Evolutionary conservation across 768 basidiomycete genomes (phyloP).

Genomic region (Suillus subluteus): DNA sequence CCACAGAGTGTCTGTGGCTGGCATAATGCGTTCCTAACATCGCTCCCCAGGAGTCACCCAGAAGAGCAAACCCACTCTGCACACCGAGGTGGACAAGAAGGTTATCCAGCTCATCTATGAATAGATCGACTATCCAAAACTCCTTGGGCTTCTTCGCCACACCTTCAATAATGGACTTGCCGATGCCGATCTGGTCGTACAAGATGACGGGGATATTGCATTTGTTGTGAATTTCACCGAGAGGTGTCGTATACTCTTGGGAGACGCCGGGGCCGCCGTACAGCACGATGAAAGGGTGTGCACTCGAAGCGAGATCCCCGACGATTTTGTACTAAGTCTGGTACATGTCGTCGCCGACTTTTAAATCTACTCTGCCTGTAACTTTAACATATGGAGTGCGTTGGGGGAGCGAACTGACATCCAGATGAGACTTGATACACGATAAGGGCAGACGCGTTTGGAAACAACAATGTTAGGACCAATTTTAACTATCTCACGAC

Average conservation of each 20-base stretch:
- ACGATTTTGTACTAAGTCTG: conserved; percentile 52
- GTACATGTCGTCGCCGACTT: conserved; percentile 20
- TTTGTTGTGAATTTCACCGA: conserved; percentile 30
- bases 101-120: conserved; percentile 51
- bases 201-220: conserved; percentile 40
- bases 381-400: not conserved
- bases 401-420: not conserved
- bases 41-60: too few species aligned
- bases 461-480: not conserved
- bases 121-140: conserved; percentile 50
- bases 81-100: conserved; percentile 41
- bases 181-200: conserved; percentile 49
- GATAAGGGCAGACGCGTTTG: not conserved
- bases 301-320: conserved; percentile 42
- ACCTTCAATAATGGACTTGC: conserved; percentile 37
- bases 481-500: not conserved
- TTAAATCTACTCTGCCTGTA: conserved; percentile 5
- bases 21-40: too few species aligned
- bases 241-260: conserved; percentile 42
- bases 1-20: too few species aligned
- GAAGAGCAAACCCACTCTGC: too few species aligned
- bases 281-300: conserved; percentile 50
- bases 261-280: conserved; percentile 58
- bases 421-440: not conserved
- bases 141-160: conserved; percentile 33